Evolutionary conservation across 78 protist species (phyloP), one percentile per base, ranked within the genome.

Genomic region (Monocercomonoides exilis): DNA sequence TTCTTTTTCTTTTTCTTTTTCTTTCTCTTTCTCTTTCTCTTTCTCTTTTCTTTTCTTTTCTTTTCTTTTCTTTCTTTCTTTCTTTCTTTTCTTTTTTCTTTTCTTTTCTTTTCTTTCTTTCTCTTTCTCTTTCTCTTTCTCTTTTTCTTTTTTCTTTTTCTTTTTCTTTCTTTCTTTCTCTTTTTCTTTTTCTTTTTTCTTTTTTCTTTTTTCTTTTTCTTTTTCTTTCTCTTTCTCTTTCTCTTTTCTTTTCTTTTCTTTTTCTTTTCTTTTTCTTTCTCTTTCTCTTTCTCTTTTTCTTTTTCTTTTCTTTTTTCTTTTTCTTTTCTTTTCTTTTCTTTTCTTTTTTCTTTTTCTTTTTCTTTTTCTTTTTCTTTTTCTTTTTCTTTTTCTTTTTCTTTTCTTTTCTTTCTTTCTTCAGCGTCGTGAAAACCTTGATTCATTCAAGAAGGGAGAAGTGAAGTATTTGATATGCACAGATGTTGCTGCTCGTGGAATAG

Each of bases 401-500:
- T 33, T 79, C 82, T 33, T 79, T 41, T 33, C 21, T 21, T 6
- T 21, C 82, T 4, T 32, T 41, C 4, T 35, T 2, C 82, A 89
- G n/a, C 70, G 96, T 29, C 79, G 79, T 46, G 84, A 45, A 1
- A 91, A 92, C 64, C 77, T 80, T 0, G 88, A 90, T 42, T 85
- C 88, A 29, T 94, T 93, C 79, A 89, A 89, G 44, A 34, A 63
- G 5, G 96, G 95, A 42, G 92, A 86, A n/a, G 93, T 90, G 3
- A 88, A 91, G 32, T 94, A 85, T 85, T 45, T 94, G 44, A 90
- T 94, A 44, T 92, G 93, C 88, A 93, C 96, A 0, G 96, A 94
- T 89, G 95, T 91, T 0, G 94, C 93, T 0, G 91, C 94, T 0
- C 89, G 94, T 11, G 95, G 96, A 81, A 85, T 94, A 21, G 96